A percentile compares a stretch with the other conserved stretches of the same genome.
These are phyloP conservation scores for Oligophagozyma castellii DNA, from an alignment of 1,139 yeast species.

Conservation along the genomic window DNA sequence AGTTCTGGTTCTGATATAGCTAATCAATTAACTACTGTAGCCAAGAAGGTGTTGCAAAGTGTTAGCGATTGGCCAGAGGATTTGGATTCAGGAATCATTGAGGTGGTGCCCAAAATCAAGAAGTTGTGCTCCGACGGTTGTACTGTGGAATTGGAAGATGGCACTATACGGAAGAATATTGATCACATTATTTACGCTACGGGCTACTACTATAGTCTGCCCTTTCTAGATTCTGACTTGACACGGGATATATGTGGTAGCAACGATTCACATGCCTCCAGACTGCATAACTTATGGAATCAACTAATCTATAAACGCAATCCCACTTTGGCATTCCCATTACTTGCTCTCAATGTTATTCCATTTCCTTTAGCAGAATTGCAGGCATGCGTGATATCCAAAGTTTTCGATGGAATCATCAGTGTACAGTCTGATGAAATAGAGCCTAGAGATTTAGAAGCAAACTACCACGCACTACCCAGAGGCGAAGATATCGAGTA, in stretches of 20 bases:
- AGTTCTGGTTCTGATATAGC: conserved; percentile 52
- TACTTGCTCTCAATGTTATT: conserved; percentile 37
- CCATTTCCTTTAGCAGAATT: conserved; percentile 49
- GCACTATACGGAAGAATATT: conserved; percentile 27
- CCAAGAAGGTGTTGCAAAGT: conserved; percentile 34
- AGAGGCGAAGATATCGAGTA: conserved; percentile 2
- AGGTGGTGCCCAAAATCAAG: conserved; percentile 20
- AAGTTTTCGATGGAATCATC: conserved; percentile 39
- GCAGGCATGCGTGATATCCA: conserved; percentile 42
- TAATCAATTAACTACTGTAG: conserved; percentile 33
- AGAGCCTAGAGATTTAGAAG: not conserved
- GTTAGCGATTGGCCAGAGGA: conserved; percentile 15
- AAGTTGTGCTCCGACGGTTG: conserved; percentile 25
- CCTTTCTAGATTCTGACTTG: conserved; percentile 30
- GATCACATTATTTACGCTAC: conserved; percentile 50
- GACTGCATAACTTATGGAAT: conserved; percentile 38
- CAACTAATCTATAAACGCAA: conserved; percentile 40
- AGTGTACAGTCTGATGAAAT: not conserved
- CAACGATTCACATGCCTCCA: conserved; percentile 29
- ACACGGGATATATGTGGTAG: conserved; percentile 28
- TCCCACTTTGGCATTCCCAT: conserved; percentile 42
- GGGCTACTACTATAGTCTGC: conserved; percentile 41
- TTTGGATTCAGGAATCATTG: conserved; percentile 20
- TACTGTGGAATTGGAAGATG: conserved; percentile 28
- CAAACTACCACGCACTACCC: conserved; percentile 2